These are phyloP conservation scores for Exserohilum turcica DNA, from an alignment of 2,329 filamentous ascomycete genomes.

Conservation along the genomic window DNA sequence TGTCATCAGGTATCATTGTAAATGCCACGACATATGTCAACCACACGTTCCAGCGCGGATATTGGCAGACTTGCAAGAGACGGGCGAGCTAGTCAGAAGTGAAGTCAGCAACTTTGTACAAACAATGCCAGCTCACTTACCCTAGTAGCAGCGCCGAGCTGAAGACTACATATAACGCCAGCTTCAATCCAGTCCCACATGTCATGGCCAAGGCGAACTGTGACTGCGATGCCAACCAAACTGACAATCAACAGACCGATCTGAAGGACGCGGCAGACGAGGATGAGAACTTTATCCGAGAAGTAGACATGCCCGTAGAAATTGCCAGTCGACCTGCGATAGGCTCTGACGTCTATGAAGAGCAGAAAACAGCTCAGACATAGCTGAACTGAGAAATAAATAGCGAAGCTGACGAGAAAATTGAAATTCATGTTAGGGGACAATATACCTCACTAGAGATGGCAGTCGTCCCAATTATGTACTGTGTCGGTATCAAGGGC, in stretches of 20 bases:
- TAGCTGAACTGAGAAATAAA: background rate
- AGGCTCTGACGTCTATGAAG: background rate
- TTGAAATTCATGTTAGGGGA: background rate
- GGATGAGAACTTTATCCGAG: background rate
- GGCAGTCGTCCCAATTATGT: background rate
- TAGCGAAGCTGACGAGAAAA: background rate
- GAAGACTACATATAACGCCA: background rate
- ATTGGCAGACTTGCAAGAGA: background rate
- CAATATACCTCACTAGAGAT: background rate
- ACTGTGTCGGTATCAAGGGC: background rate
- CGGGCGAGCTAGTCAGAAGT: background rate
- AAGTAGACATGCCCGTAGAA: background rate
- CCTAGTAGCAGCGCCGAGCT: background rate
- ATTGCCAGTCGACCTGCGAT: background rate
- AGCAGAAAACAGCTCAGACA: background rate
- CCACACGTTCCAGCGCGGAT: background rate
- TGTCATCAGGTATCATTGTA: background rate
- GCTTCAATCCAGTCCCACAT: background rate
- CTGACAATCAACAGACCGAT: background rate
- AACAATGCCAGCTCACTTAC: background rate
- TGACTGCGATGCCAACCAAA: background rate
- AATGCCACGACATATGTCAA: background rate
- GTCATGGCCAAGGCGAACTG: background rate
- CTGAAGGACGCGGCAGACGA: background rate
- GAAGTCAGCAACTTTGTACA: background rate